These are phyloP conservation scores for Termitomyces sp. DNA, from an alignment of 768 basidiomycete species.

Conservation along the genomic window DNA sequence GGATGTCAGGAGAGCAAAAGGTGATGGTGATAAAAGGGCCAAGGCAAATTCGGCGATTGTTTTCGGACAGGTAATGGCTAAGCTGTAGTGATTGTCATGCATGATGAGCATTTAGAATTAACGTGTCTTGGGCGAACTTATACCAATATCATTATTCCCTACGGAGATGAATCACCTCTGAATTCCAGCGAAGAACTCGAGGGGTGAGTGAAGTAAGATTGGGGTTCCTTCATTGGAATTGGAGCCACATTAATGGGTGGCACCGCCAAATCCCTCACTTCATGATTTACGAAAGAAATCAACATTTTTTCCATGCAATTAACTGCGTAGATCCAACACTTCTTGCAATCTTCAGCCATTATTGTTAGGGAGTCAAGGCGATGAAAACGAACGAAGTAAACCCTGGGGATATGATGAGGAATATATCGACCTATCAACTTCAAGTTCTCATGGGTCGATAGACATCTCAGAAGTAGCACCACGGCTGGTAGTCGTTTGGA, in stretches of 20 bases:
- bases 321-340: too few species aligned
- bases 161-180: neutral
- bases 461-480: neutral
- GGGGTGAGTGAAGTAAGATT: too few species aligned
- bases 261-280: too few species aligned
- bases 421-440: too few species aligned
- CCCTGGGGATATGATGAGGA: neutral
- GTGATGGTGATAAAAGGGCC: constrained; percentile 19
- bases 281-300: too few species aligned
- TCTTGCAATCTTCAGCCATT: too few species aligned
- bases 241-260: too few species aligned
- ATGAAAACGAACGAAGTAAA: neutral
- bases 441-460: neutral
- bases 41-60: constrained; percentile 29
- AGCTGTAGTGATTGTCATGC: constrained; percentile 12
- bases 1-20: constrained; percentile 29
- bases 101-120: neutral
- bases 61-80: constrained; percentile 26
- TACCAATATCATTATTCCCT: neutral
- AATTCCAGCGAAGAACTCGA: neutral
- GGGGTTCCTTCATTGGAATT: too few species aligned
- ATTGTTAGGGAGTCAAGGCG: too few species aligned
- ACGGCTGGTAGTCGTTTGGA: neutral
- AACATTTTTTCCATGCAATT: too few species aligned
- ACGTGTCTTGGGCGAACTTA: neutral